Conservation (phyloP, 73 alveolate genomes). For the Blepharisma stoltei region DNA sequence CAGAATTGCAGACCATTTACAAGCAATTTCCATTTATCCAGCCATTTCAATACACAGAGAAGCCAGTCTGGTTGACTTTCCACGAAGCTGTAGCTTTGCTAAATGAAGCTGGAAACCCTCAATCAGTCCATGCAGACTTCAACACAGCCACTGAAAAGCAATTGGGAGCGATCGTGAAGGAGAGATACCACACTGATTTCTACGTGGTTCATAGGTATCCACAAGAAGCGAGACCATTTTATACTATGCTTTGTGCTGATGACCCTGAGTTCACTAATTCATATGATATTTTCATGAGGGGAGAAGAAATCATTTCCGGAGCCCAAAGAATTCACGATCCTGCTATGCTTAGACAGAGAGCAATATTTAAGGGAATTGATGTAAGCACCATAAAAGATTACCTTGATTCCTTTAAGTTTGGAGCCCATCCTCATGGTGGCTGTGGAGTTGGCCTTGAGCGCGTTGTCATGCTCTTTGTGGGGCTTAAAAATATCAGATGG, state of each 20-base stretch:
- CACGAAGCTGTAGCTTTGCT: slow-evolving; percentile 88
- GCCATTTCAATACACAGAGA: slow-evolving; percentile 63
- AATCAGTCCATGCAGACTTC: slow-evolving; percentile 83
- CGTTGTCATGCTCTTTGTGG: slow-evolving; percentile 94
- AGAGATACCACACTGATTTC: slow-evolving; percentile 96
- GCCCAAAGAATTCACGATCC: slow-evolving; percentile 99
- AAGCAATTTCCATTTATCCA: slow-evolving; percentile 82
- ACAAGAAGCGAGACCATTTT: slow-evolving; percentile 98
- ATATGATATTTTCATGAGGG: slow-evolving; percentile 99
- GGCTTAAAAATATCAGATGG: slow-evolving; percentile 91
- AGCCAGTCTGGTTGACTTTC: slow-evolving; percentile 82
- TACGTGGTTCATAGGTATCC: slow-evolving; percentile 96
- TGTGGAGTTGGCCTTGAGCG: slow-evolving; percentile 99
- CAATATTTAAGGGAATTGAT: slow-evolving; percentile 68
- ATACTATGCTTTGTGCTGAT: slow-evolving; percentile 98
- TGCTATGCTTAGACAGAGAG: slow-evolving; percentile 49
- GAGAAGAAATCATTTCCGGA: slow-evolving; percentile 99
- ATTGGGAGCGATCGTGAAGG: slow-evolving; percentile 92
- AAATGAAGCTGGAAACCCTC: slow-evolving; percentile 76
- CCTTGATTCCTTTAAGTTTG: slow-evolving; percentile 93
- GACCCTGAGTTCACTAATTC: slow-evolving; percentile 95
- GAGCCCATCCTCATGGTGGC: slow-evolving; percentile 99
- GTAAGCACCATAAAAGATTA: slow-evolving; percentile 77
- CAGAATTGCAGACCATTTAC: slow-evolving; percentile 82
- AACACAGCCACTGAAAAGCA: slow-evolving; percentile 88